A percentile compares a stretch with the other conserved stretches of the same genome.
phyloP scores from a whole-genome alignment of 768 basidiomycete species.

The Lactifluus volemus region DNA sequence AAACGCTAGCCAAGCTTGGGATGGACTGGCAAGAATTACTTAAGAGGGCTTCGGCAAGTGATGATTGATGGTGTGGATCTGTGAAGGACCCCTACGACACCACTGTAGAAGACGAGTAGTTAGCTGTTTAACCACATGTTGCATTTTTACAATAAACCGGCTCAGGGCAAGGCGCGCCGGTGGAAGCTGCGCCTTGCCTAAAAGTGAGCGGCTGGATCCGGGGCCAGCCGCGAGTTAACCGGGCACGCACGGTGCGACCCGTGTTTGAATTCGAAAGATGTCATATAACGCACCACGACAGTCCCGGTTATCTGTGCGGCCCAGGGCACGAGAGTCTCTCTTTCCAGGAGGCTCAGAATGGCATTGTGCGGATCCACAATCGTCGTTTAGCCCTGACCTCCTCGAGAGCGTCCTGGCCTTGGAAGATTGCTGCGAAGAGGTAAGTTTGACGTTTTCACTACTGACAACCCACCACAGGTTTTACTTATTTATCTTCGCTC shows the following conservation, averaged over 20 bases:
- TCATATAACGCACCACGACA: slow-evolving; percentile 22
- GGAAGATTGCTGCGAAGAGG: slow-evolving; percentile 79
- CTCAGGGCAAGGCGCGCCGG: too few species aligned
- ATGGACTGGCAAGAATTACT: slow-evolving; percentile 77
- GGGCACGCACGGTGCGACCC: too few species aligned
- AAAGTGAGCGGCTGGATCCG: too few species aligned
- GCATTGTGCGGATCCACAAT: slow-evolving; percentile 55
- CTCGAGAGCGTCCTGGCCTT: slow-evolving; percentile 69
- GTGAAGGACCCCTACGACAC: too few species aligned
- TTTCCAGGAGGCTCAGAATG: slow-evolving; percentile 59
- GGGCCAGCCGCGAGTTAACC: too few species aligned
- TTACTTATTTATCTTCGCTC: not conserved
- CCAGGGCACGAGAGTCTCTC: slow-evolving; percentile 51
- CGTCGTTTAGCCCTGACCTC: slow-evolving; percentile 61
- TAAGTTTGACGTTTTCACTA: slow-evolving; percentile 20
- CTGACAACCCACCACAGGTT: too few species aligned
- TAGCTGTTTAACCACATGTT: too few species aligned
- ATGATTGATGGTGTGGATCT: not conserved
- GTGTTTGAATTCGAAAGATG: not conserved
- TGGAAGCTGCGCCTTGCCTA: too few species aligned
- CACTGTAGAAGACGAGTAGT: too few species aligned
- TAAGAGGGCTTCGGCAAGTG: slow-evolving; percentile 39
- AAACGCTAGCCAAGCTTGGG: slow-evolving; percentile 65
- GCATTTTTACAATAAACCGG: too few species aligned
- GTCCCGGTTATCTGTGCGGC: slow-evolving; percentile 43